Base-by-base conservation (phyloP, 805 yeast genomes). In the Saccharomycopsis oosterbeekiorum region DNA sequence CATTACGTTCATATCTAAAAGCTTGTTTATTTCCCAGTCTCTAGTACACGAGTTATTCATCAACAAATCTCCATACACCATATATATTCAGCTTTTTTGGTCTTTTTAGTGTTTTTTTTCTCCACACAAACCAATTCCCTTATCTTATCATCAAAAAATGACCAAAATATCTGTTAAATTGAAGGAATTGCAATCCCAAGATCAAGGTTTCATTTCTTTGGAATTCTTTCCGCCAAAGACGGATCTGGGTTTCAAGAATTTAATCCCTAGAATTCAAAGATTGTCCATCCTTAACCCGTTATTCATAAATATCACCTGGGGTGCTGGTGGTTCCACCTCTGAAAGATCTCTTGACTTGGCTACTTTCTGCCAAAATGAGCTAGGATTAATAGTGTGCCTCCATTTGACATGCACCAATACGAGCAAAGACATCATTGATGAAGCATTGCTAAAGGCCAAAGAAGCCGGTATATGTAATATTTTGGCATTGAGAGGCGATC, bases 161-260 rank as follows among this genome's bases (percentile, higher is more conserved):
- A 10, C 41, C n/a, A 60, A 58, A 50, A 60, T 60, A 15, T 36
- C 60, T 14, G 60, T 57, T 14, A 57, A 60, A 40, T 39, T 57
- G 11, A 26, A 34, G 19, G 37, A 57, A 17, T 29, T 51, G 24
- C 37, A 55, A 36, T 14, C 17, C 34, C 12, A 10, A 17, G 82
- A 77, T 69, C 85, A 81, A 67, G 80, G 80, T 59, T 89, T 85
- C 70, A 83, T 89, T 67, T 92, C 97, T 10, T 80, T 91, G 68
- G 99, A 94, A 76, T 94, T 94, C 73, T 94, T 94, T 75, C 99
- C 99, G 6, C 99, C 99, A 26, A 91, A 94, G 73, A 94, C 99
- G 0, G 92, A 88, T 69, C 76, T 84, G 2, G 99, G 98, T 67
- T 80, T 88, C 71, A 80, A 87, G 65, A 94, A 94, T 73, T 75